These are phyloP conservation scores for Mycena maculata DNA, from an alignment of 768 basidiomycete species.

Conservation along the genomic window DNA sequence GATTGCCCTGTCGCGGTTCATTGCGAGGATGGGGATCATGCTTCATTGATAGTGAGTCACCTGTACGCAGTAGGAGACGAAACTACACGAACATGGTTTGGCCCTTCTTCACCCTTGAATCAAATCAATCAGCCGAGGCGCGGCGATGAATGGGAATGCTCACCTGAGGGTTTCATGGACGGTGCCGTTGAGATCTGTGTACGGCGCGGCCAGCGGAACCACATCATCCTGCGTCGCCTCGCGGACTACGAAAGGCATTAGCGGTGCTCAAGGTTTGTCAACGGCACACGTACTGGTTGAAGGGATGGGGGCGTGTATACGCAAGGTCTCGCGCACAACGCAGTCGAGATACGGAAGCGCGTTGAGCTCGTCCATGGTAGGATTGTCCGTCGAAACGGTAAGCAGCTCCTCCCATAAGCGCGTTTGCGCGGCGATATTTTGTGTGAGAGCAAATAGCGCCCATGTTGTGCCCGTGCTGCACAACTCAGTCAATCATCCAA, in stretches of 20 bases:
- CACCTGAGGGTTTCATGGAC: slow-evolving; percentile 46
- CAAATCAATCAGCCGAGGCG: slow-evolving; percentile 43
- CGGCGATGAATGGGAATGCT: slow-evolving; percentile 42
- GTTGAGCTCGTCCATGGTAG: too few species aligned
- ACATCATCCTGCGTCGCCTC: slow-evolving; percentile 52
- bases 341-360: slow-evolving; percentile 64
- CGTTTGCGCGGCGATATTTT: too few species aligned
- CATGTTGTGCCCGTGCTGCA: too few species aligned
- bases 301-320: slow-evolving; percentile 55
- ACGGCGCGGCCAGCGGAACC: slow-evolving; percentile 52
- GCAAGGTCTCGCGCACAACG: slow-evolving; percentile 58
- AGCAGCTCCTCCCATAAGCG: too few species aligned
- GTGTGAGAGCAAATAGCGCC: too few species aligned
- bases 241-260: slow-evolving; percentile 30
- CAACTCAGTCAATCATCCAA: not conserved
- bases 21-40: too few species aligned
- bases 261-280: not conserved
- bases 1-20: too few species aligned
- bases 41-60: slow-evolving; percentile 14
- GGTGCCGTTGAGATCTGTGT: slow-evolving; percentile 48
- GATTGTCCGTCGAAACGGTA: too few species aligned
- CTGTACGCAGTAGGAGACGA: slow-evolving; percentile 29
- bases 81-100: slow-evolving; percentile 26
- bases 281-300: slow-evolving; percentile 28
- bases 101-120: slow-evolving; percentile 36